Conservation (phyloP, 2,329 filamentous ascomycete genomes). For the Apiospora arundinis region DNA sequence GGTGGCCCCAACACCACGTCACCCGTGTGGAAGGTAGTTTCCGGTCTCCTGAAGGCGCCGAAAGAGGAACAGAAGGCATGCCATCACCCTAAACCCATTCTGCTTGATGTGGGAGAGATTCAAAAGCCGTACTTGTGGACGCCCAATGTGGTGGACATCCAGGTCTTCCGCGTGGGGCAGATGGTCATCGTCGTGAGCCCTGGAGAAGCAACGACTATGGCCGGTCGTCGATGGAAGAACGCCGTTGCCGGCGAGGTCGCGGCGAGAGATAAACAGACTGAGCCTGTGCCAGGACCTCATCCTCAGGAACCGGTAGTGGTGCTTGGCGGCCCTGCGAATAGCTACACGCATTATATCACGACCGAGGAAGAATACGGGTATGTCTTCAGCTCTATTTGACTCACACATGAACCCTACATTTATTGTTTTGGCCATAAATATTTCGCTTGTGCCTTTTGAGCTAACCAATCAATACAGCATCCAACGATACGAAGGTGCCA, state of each 20-base stretch:
- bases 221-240: conserved; percentile 83
- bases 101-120: conserved; percentile 89
- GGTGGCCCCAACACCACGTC: conserved; percentile 68
- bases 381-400: conserved; percentile 27
- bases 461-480: conserved; percentile 51
- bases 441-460: background rate
- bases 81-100: conserved; percentile 81
- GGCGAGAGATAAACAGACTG: conserved; percentile 28
- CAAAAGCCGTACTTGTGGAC: conserved; percentile 82
- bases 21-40: conserved; percentile 81
- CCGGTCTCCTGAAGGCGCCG: conserved; percentile 74
- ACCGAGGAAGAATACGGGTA: conserved; percentile 78
- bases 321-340: conserved; percentile 87
- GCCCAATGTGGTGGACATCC: conserved; percentile 90
- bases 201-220: conserved; percentile 92
- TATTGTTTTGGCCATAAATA: background rate
- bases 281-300: background rate
- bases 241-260: conserved; percentile 65
- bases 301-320: conserved; percentile 71
- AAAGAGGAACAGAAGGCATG: conserved; percentile 74
- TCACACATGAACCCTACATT: background rate
- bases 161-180: conserved; percentile 83
- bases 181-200: conserved; percentile 84
- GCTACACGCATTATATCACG: conserved; percentile 83
- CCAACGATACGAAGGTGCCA: conserved; percentile 91